Percentiles rank a stretch among this genome's conserved stretches.
phyloP scores from a whole-genome alignment of 192 early-diverging fungal species.

The Lunasporangiospora selenospora region DNA sequence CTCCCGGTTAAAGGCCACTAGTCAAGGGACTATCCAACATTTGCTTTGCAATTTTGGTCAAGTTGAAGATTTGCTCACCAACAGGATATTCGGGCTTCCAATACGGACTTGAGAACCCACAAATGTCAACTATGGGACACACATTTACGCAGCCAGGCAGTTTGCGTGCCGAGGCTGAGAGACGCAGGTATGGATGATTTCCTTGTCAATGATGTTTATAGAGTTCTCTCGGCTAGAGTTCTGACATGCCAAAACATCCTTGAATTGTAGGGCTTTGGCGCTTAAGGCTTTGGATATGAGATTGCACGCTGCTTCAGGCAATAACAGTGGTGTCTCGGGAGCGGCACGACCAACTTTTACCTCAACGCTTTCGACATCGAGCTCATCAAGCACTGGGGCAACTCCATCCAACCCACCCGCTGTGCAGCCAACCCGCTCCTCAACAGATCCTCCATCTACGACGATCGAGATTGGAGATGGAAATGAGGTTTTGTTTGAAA shows the following conservation, averaged over 20 bases:
- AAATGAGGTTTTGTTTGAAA: constrained; percentile 4
- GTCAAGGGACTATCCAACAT: constrained; percentile 70
- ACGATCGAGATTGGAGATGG: not conserved
- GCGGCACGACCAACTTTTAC: not conserved
- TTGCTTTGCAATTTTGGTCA: constrained; percentile 64
- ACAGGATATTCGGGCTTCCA: constrained; percentile 36
- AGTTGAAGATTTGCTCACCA: constrained; percentile 62
- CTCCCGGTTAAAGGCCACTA: constrained; percentile 50
- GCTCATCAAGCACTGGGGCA: too few relatives aligned
- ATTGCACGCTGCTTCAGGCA: constrained; percentile 46
- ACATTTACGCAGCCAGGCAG: constrained; percentile 54
- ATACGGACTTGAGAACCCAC: constrained; percentile 53
- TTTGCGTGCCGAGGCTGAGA: constrained; percentile 68
- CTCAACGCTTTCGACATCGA: not conserved
- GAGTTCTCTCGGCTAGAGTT: not conserved
- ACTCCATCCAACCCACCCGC: not conserved
- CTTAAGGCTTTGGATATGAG: constrained; percentile 70
- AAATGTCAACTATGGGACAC: constrained; percentile 37
- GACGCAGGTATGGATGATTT: constrained; percentile 59
- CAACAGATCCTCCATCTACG: not conserved
- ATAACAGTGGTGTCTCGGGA: constrained; percentile 21
- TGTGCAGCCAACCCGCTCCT: not conserved
- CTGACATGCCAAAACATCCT: not conserved
- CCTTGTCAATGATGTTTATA: not conserved
- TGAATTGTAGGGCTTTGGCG: constrained; percentile 62